Evolutionary conservation across 768 basidiomycete species (phyloP).

Genomic region (Amanita polypyramis): DNA sequence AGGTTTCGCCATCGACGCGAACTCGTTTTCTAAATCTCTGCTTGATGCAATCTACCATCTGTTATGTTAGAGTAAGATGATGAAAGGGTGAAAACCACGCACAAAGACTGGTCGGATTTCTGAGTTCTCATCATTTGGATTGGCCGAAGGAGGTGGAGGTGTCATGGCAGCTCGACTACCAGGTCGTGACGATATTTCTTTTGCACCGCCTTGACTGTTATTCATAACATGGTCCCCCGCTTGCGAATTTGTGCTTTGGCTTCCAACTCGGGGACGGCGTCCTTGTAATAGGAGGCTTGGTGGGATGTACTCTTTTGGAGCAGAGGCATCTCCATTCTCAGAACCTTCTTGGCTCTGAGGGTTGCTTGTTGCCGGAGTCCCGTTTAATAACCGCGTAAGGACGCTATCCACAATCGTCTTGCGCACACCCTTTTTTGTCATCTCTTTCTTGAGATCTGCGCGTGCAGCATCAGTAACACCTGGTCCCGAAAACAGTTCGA

Average conservation of each 20-base stretch:
- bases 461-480: slow-evolving; percentile 79
- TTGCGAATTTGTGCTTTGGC: slow-evolving; percentile 26
- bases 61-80: not conserved
- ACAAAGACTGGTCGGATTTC: slow-evolving; percentile 65
- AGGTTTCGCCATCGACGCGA: slow-evolving; percentile 61
- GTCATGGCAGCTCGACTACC: slow-evolving; percentile 50
- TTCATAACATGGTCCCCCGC: slow-evolving; percentile 37
- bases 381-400: slow-evolving; percentile 51
- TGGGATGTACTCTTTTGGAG: slow-evolving; percentile 53
- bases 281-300: slow-evolving; percentile 58
- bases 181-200: slow-evolving; percentile 31
- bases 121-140: slow-evolving; percentile 25
- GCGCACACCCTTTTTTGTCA: slow-evolving; percentile 76
- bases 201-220: slow-evolving; percentile 25
- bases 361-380: slow-evolving; percentile 29
- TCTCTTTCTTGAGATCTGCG: slow-evolving; percentile 87
- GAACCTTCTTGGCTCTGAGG: slow-evolving; percentile 46
- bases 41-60: slow-evolving; percentile 66
- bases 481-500: slow-evolving; percentile 79
- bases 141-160: slow-evolving; percentile 28
- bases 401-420: slow-evolving; percentile 83
- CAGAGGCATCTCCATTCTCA: slow-evolving; percentile 41
- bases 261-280: slow-evolving; percentile 35
- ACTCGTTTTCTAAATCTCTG: slow-evolving; percentile 80
- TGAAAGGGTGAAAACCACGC: slow-evolving; percentile 18